Conservation (phyloP, 2,329 filamentous ascomycete genomes). For the Monilinia laxa region DNA sequence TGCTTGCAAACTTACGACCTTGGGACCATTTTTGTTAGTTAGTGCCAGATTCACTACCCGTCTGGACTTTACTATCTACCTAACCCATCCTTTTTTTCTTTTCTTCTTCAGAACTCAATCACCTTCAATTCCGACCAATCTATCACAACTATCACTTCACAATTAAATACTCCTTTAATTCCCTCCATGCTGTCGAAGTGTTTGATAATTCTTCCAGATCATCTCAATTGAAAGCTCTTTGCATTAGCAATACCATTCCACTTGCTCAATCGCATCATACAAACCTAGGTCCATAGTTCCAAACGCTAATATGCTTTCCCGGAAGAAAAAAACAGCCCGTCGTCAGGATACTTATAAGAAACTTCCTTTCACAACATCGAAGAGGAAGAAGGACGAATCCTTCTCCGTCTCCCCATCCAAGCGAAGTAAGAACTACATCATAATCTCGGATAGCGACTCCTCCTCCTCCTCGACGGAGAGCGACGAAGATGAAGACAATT, state of each 20-base stretch:
- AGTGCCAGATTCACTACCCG: background rate
- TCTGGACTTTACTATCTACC: background rate
- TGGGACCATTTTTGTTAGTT: background rate
- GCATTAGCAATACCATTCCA: background rate
- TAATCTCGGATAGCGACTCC: slow-evolving; percentile 6
- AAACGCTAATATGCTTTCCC: background rate
- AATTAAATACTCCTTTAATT: background rate
- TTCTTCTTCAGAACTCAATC: background rate
- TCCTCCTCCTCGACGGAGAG: background rate
- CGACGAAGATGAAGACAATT: background rate
- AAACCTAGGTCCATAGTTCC: background rate
- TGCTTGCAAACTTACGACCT: slow-evolving; percentile 9
- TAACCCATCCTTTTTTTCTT: too few relatives aligned
- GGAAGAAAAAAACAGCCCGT: background rate
- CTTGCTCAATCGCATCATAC: background rate
- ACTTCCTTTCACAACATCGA: background rate
- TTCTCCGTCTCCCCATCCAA: slow-evolving; percentile 11
- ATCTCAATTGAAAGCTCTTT: background rate
- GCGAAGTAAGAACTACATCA: slow-evolving; percentile 10
- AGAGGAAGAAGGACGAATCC: slow-evolving; percentile 2
- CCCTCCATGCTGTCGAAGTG: background rate
- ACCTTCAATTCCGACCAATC: background rate
- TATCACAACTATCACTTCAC: background rate
- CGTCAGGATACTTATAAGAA: too few relatives aligned
- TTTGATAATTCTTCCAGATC: background rate